Evolutionary conservation across 192 early-diverging fungal genomes (phyloP).

Genomic region (Phycomyces nitens): DNA sequence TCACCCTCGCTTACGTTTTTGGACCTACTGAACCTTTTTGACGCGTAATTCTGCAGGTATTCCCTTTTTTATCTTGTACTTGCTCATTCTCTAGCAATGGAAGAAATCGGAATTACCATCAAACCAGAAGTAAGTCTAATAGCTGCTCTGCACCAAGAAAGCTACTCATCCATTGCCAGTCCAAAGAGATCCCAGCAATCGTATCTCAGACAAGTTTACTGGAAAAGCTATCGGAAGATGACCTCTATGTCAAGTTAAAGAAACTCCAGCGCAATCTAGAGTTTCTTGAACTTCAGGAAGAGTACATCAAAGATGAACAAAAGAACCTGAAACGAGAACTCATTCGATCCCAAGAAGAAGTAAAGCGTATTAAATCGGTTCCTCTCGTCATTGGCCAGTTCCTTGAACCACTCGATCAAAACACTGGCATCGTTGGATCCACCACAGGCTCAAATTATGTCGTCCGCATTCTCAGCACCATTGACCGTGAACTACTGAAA

Average conservation of each 20-base stretch:
- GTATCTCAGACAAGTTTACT: constrained; percentile 26
- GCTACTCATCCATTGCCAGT: neutral
- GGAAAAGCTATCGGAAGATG: constrained; percentile 70
- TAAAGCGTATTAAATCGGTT: constrained; percentile 96
- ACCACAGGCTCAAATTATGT: constrained; percentile 91
- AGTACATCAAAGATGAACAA: constrained; percentile 99
- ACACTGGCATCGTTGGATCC: constrained; percentile 92
- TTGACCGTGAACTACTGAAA: constrained; percentile 96
- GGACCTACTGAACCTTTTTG: neutral
- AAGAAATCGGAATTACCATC: constrained; percentile 15
- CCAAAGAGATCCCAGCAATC: constrained; percentile 12
- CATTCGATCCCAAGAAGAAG: constrained; percentile 93
- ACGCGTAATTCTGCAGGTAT: neutral
- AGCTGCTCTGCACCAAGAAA: neutral
- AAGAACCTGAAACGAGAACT: constrained; percentile 95
- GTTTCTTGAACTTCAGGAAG: constrained; percentile 94
- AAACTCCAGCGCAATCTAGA: constrained; percentile 96
- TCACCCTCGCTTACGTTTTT: constrained; percentile 1
- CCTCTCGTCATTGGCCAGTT: constrained; percentile 99
- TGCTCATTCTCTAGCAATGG: constrained; percentile 6
- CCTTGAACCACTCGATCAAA: constrained; percentile 93
- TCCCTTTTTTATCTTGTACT: neutral
- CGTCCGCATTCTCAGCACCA: constrained; percentile 92
- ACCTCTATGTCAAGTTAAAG: constrained; percentile 92
- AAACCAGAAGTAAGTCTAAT: constrained; percentile 15